Conservation (phyloP, 2,329 filamentous ascomycete genomes). For the Trematosphaeria pertusa region DNA sequence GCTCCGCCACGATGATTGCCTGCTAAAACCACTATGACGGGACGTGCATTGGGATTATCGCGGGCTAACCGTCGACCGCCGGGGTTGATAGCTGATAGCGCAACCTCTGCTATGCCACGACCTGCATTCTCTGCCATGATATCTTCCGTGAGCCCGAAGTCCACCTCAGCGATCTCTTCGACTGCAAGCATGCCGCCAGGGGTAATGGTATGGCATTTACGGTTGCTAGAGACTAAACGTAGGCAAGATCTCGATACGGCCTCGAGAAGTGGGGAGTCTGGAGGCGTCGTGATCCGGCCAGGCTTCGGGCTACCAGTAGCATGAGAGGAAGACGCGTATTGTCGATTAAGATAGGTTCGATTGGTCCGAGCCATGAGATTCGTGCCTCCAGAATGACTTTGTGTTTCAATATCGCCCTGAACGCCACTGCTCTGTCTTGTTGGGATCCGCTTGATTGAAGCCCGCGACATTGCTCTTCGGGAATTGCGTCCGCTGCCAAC, state of each 20-base stretch:
- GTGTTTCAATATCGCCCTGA: constrained; percentile 44
- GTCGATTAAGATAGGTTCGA: constrained; percentile 39
- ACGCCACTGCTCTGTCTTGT: constrained; percentile 50
- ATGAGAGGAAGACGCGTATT: constrained; percentile 47
- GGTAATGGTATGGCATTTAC: constrained; percentile 64
- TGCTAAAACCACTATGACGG: constrained; percentile 78
- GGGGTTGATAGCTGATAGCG: constrained; percentile 70
- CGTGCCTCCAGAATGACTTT: constrained; percentile 33
- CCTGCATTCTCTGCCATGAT: constrained; percentile 93
- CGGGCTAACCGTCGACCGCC: constrained; percentile 63
- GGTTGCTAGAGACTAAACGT: constrained; percentile 60
- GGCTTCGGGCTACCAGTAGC: constrained; percentile 45
- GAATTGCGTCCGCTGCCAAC: constrained; percentile 48
- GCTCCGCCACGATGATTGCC: constrained; percentile 94
- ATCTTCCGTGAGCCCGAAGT: constrained; percentile 85
- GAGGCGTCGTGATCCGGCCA: constrained; percentile 41
- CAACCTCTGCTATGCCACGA: constrained; percentile 84
- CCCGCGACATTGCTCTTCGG: constrained; percentile 48
- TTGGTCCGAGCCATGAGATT: constrained; percentile 38
- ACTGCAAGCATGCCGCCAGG: constrained; percentile 89
- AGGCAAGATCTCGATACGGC: constrained; percentile 48
- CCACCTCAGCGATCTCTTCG: constrained; percentile 87
- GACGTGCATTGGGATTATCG: constrained; percentile 55
- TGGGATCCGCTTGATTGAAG: constrained; percentile 47
- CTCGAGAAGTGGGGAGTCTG: constrained; percentile 45